Percentiles rank a stretch among this genome's conserved stretches.
These are phyloP conservation scores for Cenchrus purpureus DNA, from an alignment of 176 grass and related monocot genomes.

Conservation along the genomic window DNA sequence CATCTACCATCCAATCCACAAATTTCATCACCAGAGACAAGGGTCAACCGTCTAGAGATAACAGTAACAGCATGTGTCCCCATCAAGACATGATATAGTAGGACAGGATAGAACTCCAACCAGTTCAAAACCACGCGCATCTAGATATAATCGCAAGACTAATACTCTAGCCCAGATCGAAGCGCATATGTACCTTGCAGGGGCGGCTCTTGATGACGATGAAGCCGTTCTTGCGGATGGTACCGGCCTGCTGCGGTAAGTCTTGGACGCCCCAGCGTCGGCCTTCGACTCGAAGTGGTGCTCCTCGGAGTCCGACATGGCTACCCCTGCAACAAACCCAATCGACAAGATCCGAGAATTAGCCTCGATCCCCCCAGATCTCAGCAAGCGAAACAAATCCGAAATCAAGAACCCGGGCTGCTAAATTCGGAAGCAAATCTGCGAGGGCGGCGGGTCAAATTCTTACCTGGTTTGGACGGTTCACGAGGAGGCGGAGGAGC, in stretches of 20 bases:
- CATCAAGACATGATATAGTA: not conserved
- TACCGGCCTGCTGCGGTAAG: constrained; percentile 91
- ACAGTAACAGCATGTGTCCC: not conserved
- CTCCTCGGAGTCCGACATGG: constrained; percentile 91
- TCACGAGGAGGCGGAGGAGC: not conserved
- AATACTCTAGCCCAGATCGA: not conserved
- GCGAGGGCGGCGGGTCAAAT: not conserved
- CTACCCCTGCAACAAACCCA: constrained; percentile 9
- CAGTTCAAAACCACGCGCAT: not conserved
- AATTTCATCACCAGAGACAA: not conserved
- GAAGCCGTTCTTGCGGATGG: constrained; percentile 90
- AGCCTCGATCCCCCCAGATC: not conserved
- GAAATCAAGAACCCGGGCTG: not conserved
- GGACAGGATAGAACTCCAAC: not conserved
- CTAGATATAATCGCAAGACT: not conserved
- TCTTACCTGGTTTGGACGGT: constrained; percentile 43
- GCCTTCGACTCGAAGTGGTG: constrained; percentile 97
- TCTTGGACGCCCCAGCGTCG: constrained; percentile 91
- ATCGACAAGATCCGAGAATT: not conserved
- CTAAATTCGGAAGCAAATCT: constrained; percentile 17
- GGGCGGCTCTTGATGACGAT: constrained; percentile 90
- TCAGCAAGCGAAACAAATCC: not conserved
- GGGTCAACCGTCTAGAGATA: not conserved
- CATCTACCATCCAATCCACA: not conserved
- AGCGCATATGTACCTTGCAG: constrained; percentile 67